These are phyloP conservation scores for Hypoxylon subgilvum DNA, from an alignment of 495 filamentous ascomycete species.

Conservation along the genomic window DNA sequence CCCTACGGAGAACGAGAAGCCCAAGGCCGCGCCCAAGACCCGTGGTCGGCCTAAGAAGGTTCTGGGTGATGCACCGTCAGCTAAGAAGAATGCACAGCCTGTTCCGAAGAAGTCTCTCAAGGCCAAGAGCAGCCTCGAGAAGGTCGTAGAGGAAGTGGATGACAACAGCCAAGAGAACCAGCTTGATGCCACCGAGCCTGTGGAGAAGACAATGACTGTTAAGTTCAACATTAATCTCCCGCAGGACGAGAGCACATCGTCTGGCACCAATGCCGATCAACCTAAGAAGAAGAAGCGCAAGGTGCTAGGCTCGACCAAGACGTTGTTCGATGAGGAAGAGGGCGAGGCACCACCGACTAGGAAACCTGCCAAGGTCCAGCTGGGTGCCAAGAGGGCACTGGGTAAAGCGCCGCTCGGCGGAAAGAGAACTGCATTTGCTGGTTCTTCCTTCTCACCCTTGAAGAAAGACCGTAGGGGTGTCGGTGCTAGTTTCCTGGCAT, in stretches of 20 bases:
- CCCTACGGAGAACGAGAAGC: constrained; percentile 30
- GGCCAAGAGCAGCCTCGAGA: constrained; percentile 34
- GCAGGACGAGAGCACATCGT: constrained; percentile 37
- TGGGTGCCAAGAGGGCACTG: constrained; percentile 34
- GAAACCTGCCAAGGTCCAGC: constrained; percentile 47
- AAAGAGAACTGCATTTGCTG: constrained; percentile 47
- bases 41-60: constrained; percentile 51
- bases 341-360: constrained; percentile 51
- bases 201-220: constrained; percentile 40
- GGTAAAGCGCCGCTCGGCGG: constrained; percentile 40
- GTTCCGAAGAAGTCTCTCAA: constrained; percentile 40
- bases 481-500: constrained; percentile 60
- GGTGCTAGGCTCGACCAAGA: constrained; percentile 66
- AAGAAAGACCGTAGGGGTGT: constrained; percentile 75
- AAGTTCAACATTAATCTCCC: constrained; percentile 38
- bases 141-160: constrained; percentile 26
- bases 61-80: constrained; percentile 44
- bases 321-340: constrained; percentile 79
- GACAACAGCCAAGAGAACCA: constrained; percentile 33
- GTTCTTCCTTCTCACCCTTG: constrained; percentile 74
- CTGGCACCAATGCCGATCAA: constrained; percentile 42
- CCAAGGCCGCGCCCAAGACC: constrained; percentile 38
- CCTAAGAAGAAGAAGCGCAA: constrained; percentile 78
- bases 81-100: constrained; percentile 53
- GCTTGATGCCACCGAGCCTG: constrained; percentile 18